phyloP scores from a whole-genome alignment of 2,329 filamentous ascomycete species.

The Penicillium occitanis region DNA sequence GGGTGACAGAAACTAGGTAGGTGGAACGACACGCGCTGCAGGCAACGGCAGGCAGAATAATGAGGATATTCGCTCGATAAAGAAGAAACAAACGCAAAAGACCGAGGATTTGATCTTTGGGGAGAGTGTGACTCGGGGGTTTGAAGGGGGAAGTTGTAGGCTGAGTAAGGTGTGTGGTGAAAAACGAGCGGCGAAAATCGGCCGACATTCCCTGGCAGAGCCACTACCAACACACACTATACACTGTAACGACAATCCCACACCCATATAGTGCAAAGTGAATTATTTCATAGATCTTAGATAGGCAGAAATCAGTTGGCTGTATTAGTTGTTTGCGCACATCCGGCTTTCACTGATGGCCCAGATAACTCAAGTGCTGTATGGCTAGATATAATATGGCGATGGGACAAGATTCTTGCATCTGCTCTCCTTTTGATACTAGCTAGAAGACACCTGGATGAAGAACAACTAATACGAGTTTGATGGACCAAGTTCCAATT shows the following conservation, averaged over 20 bases:
- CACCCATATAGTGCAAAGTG: neutral
- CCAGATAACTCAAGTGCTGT: too few relatives aligned
- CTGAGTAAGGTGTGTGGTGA: constrained; percentile 11
- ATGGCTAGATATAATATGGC: neutral
- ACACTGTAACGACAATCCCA: neutral
- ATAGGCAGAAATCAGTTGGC: neutral
- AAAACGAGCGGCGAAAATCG: constrained; percentile 19
- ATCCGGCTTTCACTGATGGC: neutral
- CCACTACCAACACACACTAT: neutral
- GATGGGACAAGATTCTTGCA: neutral
- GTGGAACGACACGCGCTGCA: neutral
- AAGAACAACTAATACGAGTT: neutral
- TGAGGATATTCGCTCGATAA: neutral
- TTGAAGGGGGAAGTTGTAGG: constrained; percentile 2
- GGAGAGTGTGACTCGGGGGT: neutral
- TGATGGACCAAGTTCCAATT: neutral
- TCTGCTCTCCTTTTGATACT: neutral
- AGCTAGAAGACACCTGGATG: neutral
- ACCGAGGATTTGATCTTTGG: neutral
- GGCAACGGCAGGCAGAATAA: neutral
- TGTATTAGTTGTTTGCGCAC: neutral
- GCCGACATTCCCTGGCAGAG: constrained; percentile 11
- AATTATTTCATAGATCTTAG: neutral
- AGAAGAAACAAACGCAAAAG: neutral
- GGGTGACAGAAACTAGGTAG: neutral